A percentile compares a stretch with the other conserved stretches of the same genome.
Conservation (phyloP, 345 rosid species). For the Sonneratia caseolaris region DNA sequence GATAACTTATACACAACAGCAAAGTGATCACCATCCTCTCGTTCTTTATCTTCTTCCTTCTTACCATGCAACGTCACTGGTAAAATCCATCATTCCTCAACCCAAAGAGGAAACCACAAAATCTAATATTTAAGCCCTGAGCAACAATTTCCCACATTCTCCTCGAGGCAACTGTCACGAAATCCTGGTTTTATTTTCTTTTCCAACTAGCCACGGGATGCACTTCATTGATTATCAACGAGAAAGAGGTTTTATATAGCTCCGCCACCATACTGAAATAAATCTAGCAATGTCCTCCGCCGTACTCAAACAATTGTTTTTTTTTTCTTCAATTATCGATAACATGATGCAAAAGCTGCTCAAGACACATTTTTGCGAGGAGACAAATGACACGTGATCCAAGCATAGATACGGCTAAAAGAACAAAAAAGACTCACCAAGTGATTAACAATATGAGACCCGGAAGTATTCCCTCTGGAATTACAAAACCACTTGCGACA, state of each 20-base stretch:
- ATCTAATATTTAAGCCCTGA: too few relatives aligned
- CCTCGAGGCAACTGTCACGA: too few relatives aligned
- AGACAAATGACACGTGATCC: not conserved
- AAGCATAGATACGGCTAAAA: not conserved
- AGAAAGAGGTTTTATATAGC: not conserved
- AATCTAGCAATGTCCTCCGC: not conserved
- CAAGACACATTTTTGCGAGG: not conserved
- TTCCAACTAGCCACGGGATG: not conserved
- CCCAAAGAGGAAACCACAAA: not conserved
- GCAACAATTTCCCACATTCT: too few relatives aligned
- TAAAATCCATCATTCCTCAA: not conserved
- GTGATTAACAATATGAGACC: conserved; percentile 97
- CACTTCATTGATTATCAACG: not conserved
- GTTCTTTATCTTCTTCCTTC: too few relatives aligned
- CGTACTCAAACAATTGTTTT: not conserved
- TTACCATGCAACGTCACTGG: too few relatives aligned
- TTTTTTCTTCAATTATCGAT: not conserved
- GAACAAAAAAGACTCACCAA: conserved; percentile 45
- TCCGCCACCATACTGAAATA: not conserved
- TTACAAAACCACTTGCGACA: conserved; percentile 99
- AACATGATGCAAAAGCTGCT: not conserved
- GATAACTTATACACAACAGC: too few relatives aligned
- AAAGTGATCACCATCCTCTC: too few relatives aligned
- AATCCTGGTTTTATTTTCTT: too few relatives aligned
- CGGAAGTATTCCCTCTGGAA: conserved; percentile 97